phyloP scores from a whole-genome alignment of 306 rosid species.

The Biancaea sappan region DNA sequence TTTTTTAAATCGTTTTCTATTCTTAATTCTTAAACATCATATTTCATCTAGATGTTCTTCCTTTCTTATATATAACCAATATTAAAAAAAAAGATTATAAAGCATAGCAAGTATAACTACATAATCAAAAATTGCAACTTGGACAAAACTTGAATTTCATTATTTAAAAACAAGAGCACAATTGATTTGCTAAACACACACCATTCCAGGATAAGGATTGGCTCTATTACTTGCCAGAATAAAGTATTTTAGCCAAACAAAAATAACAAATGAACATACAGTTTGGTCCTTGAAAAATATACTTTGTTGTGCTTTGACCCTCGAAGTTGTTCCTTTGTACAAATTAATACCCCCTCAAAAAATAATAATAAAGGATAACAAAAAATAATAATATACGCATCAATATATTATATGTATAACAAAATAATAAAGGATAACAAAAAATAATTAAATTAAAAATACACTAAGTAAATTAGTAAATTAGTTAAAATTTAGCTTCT shows the following conservation, averaged over 20 bases:
- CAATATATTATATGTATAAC: too few relatives aligned
- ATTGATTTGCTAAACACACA: neutral
- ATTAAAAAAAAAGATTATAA: neutral
- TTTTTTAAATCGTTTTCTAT: neutral
- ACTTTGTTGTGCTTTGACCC: neutral
- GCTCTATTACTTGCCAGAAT: neutral
- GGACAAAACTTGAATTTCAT: neutral
- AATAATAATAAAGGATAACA: too few relatives aligned
- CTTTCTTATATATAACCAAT: neutral
- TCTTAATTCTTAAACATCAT: neutral
- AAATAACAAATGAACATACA: neutral
- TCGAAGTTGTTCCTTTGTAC: too few relatives aligned
- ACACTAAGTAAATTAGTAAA: too few relatives aligned
- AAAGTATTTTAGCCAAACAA: neutral
- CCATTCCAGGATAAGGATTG: neutral
- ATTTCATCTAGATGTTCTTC: neutral
- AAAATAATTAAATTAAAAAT: too few relatives aligned
- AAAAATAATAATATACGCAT: too few relatives aligned
- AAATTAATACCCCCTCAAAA: too few relatives aligned
- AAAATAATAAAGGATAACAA: too few relatives aligned
- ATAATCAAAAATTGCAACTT: neutral
- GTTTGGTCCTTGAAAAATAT: too few relatives aligned
- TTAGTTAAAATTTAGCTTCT: too few relatives aligned
- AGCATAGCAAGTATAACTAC: neutral
- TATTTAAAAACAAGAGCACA: neutral